Evolutionary conservation across 768 basidiomycete species (phyloP).

Genomic region (Boletus speciosus): DNA sequence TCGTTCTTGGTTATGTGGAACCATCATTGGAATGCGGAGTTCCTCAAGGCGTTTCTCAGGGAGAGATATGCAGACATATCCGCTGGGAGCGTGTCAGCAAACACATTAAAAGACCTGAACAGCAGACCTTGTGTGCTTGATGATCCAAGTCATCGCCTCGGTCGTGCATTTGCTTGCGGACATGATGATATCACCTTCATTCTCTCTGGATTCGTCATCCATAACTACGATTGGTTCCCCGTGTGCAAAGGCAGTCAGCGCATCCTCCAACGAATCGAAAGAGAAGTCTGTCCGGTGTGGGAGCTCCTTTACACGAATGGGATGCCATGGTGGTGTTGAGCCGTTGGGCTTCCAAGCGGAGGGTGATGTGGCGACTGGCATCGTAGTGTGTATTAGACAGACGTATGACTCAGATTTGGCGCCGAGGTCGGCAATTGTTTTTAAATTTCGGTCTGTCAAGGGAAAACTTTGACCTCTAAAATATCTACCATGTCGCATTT

Average conservation of each 20-base stretch:
- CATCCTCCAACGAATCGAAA: slow-evolving; percentile 81
- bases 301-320: slow-evolving; percentile 18
- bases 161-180: slow-evolving; percentile 81
- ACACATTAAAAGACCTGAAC: background rate
- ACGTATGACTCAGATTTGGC: background rate
- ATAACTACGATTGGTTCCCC: slow-evolving; percentile 96
- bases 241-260: slow-evolving; percentile 66
- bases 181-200: slow-evolving; percentile 95
- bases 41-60: slow-evolving; percentile 70
- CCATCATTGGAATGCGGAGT: slow-evolving; percentile 91
- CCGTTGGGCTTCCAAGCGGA: background rate
- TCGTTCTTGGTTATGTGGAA: slow-evolving; percentile 83
- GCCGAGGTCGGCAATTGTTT: background rate
- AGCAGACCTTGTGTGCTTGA: slow-evolving; percentile 87
- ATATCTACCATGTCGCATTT: slow-evolving; percentile 10
- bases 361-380: slow-evolving; percentile 4
- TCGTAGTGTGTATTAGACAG: background rate
- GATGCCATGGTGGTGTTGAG: slow-evolving; percentile 14
- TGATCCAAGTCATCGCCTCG: slow-evolving; percentile 99
- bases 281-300: slow-evolving; percentile 41
- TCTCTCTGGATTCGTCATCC: slow-evolving; percentile 95
- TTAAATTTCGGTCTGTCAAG: too few relatives aligned
- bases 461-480: background rate
- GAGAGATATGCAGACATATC: slow-evolving; percentile 89
- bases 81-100: slow-evolving; percentile 47